A percentile compares a stretch with the other conserved stretches of the same genome.
Evolutionary conservation across 495 filamentous ascomycete genomes (phyloP).

Genomic region (Mytilinidion resinicola): DNA sequence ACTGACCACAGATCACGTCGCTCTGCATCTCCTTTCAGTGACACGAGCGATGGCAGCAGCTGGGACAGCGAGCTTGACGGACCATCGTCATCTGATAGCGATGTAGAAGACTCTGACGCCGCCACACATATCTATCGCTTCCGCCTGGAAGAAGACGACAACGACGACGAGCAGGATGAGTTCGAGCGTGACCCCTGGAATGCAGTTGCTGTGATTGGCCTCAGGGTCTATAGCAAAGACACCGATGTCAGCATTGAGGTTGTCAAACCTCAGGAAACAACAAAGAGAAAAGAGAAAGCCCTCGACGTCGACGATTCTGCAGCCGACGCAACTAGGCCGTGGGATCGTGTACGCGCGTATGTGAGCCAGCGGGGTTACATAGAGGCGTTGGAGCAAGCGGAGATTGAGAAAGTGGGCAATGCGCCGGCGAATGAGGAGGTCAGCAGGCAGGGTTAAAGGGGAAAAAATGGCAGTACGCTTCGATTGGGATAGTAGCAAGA

Average conservation of each 20-base stretch:
- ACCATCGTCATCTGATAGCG: slow-evolving; percentile 21
- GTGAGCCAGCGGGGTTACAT: background rate
- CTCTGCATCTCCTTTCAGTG: slow-evolving; percentile 9
- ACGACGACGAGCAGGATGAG: slow-evolving; percentile 27
- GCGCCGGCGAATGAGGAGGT: background rate
- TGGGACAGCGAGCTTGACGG: slow-evolving; percentile 38
- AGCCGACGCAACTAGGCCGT: background rate
- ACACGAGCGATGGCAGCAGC: slow-evolving; percentile 30
- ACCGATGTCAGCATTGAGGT: slow-evolving; percentile 49
- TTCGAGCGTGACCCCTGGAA: slow-evolving; percentile 65
- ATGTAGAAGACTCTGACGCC: slow-evolving; percentile 11
- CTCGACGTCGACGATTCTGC: slow-evolving; percentile 49
- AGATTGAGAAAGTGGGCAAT: background rate
- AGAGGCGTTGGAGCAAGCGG: background rate
- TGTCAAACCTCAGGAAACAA: slow-evolving; percentile 46
- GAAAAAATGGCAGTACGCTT: background rate
- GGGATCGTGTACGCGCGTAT: background rate
- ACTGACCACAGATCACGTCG: slow-evolving; percentile 8
- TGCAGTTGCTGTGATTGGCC: slow-evolving; percentile 71
- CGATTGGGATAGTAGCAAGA: background rate
- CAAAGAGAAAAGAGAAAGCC: slow-evolving; percentile 40
- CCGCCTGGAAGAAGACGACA: slow-evolving; percentile 2
- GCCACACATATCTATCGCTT: slow-evolving; percentile 5
- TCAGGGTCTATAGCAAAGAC: slow-evolving; percentile 66
- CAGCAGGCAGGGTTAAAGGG: background rate